Evolutionary conservation across 495 filamentous ascomycete genomes (phyloP), one percentile per base, ranked within the genome.

Genomic region (Tuber melanosporum): DNA sequence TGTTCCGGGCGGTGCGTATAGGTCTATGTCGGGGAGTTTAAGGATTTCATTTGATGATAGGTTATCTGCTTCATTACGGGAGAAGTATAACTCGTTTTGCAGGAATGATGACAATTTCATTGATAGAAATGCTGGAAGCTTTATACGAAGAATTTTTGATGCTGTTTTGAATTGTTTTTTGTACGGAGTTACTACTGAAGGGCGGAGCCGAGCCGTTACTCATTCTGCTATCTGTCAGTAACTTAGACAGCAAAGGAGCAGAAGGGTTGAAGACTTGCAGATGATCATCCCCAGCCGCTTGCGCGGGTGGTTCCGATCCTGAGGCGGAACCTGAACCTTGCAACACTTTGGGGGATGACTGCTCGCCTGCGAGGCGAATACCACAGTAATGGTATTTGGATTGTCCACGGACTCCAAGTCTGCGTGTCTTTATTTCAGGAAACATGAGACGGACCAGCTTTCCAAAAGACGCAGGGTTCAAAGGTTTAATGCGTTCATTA

Each of bases 381-480:
- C 82, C 82, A 77, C 88, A 78, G 82, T 99, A 99, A 82, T 99
- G 96, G 84, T 99, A 99, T 84, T 99, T 99, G 8, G 96, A 98
- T 85, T 98, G 94, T 66, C 96, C 96, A 36, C 95, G 91, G 62
- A 98, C 94, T 70, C 95, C 95, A 19, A 99, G 87, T 72, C 95
- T 88, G 57, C 95, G 89, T 17, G 95, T 98, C 83, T 96, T 94
- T 26, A 99, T 90, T 70, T 93, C 94, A 2, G 94, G 95, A 78
- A 98, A 99, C 57, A 98, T 92, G 44, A 98, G 94, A 17, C 96
- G 89, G 42, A 99, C 95, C 42, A 98, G 89, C 83, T 99, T 99
- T 46, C 95, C 95, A 86, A 99, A 99, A 9, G 94, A 98, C 9
- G 95, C 95, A 45, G 96, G 94, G 80, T 99, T 99, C 74, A 99